Conservation (phyloP, 2,329 filamentous ascomycete species). For the Colletotrichum euphorbiae region DNA sequence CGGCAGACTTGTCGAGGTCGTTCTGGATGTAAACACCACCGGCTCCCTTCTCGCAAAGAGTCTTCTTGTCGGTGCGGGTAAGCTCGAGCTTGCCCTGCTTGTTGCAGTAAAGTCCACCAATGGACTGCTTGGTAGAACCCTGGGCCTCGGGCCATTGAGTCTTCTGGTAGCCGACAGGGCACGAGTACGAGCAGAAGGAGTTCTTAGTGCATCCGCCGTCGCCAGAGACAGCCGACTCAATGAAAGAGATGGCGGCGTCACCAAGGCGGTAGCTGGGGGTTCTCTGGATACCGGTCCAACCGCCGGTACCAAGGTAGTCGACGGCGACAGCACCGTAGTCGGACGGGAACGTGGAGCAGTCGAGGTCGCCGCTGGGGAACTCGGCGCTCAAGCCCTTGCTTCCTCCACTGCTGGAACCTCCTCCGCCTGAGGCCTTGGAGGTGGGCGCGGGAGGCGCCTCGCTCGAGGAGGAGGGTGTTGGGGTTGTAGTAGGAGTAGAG, state of each 20-base stretch:
- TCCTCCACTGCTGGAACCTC: slow-evolving; percentile 43
- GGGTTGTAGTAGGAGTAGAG: slow-evolving; percentile 45
- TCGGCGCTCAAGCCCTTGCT: slow-evolving; percentile 68
- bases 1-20: slow-evolving; percentile 72
- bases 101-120: slow-evolving; percentile 90
- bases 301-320: slow-evolving; percentile 74
- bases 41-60: slow-evolving; percentile 80
- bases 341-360: slow-evolving; percentile 80
- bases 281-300: slow-evolving; percentile 85
- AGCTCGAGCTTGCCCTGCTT: slow-evolving; percentile 77
- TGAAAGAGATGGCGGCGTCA: slow-evolving; percentile 69
- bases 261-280: slow-evolving; percentile 62
- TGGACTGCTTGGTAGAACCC: slow-evolving; percentile 82
- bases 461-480: slow-evolving; percentile 41
- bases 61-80: slow-evolving; percentile 74
- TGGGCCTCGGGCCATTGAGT: slow-evolving; percentile 86
- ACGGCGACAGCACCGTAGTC: slow-evolving; percentile 82
- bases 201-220: slow-evolving; percentile 67
- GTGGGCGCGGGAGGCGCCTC: slow-evolving; percentile 43
- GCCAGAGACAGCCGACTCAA: slow-evolving; percentile 72
- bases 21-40: slow-evolving; percentile 81
- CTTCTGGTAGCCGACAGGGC: slow-evolving; percentile 92
- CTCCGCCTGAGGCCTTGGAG: slow-evolving; percentile 44
- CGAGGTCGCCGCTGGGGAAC: slow-evolving; percentile 81
- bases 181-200: slow-evolving; percentile 91